phyloP scores from a whole-genome alignment of 2,329 filamentous ascomycete species.

The Pestalotiopsis sp. region DNA sequence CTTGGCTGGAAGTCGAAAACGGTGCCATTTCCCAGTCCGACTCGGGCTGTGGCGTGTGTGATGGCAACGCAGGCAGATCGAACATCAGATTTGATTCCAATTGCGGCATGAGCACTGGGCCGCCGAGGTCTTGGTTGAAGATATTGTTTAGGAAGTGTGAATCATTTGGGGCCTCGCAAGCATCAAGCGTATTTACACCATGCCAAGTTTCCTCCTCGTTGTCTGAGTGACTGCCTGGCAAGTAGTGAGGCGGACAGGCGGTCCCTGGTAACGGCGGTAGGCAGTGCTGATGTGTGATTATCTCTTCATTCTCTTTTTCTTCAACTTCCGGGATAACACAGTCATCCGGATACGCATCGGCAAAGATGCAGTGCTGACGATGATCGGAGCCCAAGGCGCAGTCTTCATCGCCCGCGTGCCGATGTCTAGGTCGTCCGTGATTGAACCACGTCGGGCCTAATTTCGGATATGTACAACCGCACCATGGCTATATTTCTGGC shows the following conservation, averaged over 20 bases:
- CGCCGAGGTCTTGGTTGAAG: no score
- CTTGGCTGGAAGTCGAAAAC: background rate
- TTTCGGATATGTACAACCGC: constrained; percentile 17
- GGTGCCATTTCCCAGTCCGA: background rate
- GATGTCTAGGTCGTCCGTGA: constrained; percentile 18
- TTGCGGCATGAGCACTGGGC: no score
- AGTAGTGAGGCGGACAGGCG: background rate
- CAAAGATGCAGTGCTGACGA: constrained; percentile 24
- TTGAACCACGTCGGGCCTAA: constrained; percentile 21
- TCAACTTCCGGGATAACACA: constrained; percentile 15
- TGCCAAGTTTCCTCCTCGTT: background rate
- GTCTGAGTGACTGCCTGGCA: background rate
- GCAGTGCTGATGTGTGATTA: background rate
- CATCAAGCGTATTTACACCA: no score
- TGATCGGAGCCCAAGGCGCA: constrained; percentile 21
- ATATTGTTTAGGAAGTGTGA: no score
- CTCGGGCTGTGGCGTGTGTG: no score
- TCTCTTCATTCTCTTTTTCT: background rate
- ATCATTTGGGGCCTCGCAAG: no score
- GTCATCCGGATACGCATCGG: constrained; percentile 13
- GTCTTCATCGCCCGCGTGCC: constrained; percentile 20
- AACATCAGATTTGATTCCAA: no score
- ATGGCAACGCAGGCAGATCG: no score
- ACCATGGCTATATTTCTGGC: background rate
- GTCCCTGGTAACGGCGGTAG: background rate